Conservation (phyloP, 495 filamentous ascomycete species). For the Cryomyces minteri region DNA sequence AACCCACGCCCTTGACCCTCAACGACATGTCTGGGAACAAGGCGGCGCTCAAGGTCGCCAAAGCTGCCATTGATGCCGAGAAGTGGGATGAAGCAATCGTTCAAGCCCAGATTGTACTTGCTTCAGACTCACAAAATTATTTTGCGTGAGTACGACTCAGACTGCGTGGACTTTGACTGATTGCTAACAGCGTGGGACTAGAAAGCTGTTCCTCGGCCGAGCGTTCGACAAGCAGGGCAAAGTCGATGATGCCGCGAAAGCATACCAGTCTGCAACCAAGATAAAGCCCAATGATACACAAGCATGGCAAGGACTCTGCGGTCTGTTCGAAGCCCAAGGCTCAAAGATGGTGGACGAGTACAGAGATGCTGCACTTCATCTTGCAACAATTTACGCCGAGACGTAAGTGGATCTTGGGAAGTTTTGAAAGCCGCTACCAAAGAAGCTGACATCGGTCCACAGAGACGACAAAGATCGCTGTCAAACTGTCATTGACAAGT, state of each 20-base stretch:
- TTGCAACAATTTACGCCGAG: conserved; percentile 58
- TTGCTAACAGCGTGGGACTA: conserved; percentile 12
- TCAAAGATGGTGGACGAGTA: conserved; percentile 52
- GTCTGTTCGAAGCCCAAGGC: conserved; percentile 62
- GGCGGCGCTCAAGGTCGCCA: conserved; percentile 66
- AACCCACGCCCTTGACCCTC: no score
- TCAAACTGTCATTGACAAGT: conserved; percentile 68
- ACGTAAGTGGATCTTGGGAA: conserved; percentile 25
- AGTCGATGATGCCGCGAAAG: conserved; percentile 48
- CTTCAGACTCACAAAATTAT: conserved; percentile 61
- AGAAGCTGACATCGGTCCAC: no score
- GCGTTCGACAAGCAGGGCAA: conserved; percentile 57
- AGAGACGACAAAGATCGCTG: conserved; percentile 19
- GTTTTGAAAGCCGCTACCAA: no score
- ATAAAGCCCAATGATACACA: conserved; percentile 42
- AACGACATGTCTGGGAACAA: conserved; percentile 40
- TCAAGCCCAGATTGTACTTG: conserved; percentile 45
- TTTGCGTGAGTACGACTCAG: conserved; percentile 38
- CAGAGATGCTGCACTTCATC: conserved; percentile 44
- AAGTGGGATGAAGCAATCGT: conserved; percentile 58
- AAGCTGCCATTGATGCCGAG: conserved; percentile 56
- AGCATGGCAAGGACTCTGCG: conserved; percentile 83
- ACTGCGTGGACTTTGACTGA: neutral
- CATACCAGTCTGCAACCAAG: conserved; percentile 57
- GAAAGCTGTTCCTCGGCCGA: conserved; percentile 66